phyloP scores from a whole-genome alignment of 345 rosid genomes.

The Lepidium africanum region DNA sequence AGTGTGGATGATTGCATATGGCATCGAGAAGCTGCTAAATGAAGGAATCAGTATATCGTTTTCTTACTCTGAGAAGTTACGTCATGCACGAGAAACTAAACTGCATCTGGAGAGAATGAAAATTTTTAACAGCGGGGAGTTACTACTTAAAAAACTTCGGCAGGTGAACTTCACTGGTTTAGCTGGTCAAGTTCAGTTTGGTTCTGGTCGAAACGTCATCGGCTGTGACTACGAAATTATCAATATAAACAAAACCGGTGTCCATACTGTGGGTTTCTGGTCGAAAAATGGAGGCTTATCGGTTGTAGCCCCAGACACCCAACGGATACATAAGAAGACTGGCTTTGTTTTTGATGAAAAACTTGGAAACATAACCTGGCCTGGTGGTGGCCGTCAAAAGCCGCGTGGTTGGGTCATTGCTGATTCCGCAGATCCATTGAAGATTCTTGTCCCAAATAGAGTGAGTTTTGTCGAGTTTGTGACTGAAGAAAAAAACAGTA shows the following conservation, averaged over 20 bases:
- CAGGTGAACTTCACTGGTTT: constrained; percentile 68
- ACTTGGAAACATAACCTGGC: constrained; percentile 63
- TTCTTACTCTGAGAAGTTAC: constrained; percentile 36
- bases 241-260: constrained; percentile 39
- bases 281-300: constrained; percentile 46
- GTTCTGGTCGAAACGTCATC: constrained; percentile 38
- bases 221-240: constrained; percentile 66
- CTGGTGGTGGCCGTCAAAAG: constrained; percentile 54
- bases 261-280: constrained; percentile 70
- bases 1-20: constrained; percentile 66
- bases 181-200: constrained; percentile 54
- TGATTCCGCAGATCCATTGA: constrained; percentile 47
- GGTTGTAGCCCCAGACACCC: constrained; percentile 38
- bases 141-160: constrained; percentile 42
- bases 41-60: constrained; percentile 48
- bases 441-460: constrained; percentile 76
- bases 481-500: constrained; percentile 38
- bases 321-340: constrained; percentile 14
- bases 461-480: constrained; percentile 71
- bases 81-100: constrained; percentile 17
- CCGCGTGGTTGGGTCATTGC: constrained; percentile 94
- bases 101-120: constrained; percentile 45
- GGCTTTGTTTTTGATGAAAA: constrained; percentile 34
- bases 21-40: constrained; percentile 46
- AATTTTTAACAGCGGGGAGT: constrained; percentile 50